Base-by-base conservation (phyloP, 495 filamentous ascomycete species). In the Bathelium albidoporum region DNA sequence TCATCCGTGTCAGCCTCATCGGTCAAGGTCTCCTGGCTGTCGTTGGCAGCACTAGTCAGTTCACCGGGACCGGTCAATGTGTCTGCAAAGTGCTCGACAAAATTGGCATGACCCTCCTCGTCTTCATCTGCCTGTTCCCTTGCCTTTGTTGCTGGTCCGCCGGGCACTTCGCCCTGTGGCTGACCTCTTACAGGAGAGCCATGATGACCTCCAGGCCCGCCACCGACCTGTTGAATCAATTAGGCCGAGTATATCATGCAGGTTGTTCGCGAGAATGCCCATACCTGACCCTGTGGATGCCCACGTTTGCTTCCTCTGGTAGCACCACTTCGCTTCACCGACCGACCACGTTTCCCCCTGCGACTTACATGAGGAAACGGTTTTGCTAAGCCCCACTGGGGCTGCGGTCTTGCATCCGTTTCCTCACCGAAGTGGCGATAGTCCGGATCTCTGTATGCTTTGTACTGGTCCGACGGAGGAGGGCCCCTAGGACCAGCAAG, bases 91-190 rank as follows among this genome's bases (percentile, higher is more conserved):
- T 61, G 59, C 43, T 65, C 63, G 12, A 65, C 31, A 39, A 36
- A 65, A 43, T 65, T 65, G 22, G 34, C 32, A 34, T 65, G 60
- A 16, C 63, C 63, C 9, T 39, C 36, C 43, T 65, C 63, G 41
- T 65, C 63, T 32, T 65, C 63, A 31, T 65, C 63, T 65, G 60
- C 63, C 28, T 59, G 58, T 28, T 65, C 60, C 10, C 63, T 34
- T 14, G 58, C 63, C 22, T 65, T 59, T 26, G 58, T 59, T 3
- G 63, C 63, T 18, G 63, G 63, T 7, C 63, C 63, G 4, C 63
- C 63, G 31, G 63, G 60, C 2, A 44, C 22, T 59, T 65, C 63
- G 16, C 63, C 63, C 14, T 60, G 31, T 18, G 63, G 63, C 16
- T 59, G 58, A 34, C 63, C 63, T 39, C 63, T 20, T 4, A 65